Base-by-base conservation (phyloP, 2,329 filamentous ascomycete species). In the Cercospora sesami region DNA sequence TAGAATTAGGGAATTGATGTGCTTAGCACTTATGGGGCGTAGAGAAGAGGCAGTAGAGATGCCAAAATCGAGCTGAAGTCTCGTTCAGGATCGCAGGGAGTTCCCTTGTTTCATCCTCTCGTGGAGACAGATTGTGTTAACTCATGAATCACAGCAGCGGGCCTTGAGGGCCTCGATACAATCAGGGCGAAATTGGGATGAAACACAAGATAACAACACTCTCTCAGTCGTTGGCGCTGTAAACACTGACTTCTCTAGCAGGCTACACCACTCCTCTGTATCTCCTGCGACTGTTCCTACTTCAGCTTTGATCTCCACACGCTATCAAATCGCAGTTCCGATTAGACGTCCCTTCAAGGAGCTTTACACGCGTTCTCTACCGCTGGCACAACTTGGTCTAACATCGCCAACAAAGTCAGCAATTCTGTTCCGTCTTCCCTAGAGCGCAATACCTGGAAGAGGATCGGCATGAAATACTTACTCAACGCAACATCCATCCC, bases 401-500 rank as follows among this genome's bases (percentile, higher is more conserved):
- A 5, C 30, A 53, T 5, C 4, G 21, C 2, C 9, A 2, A 14
- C 10, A 21, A 53, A 23, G 18, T 53, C 48, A 53, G 48, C 26
- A 26, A 21, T 14, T 48, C 42, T 18, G 5, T 21, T 48, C 42
- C 4, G 1, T 16, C 9, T 26, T 23, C 10, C 21, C 48, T 3
- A 14, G 21, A 12, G 14, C 26, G 26, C 16, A n/a, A 16, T n/a
- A 48, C 42, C 2, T 48, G 42, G 4, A 21, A 5, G 9, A 18
- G 26, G 21, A 30, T 21, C 5, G 42, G 16, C 12, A n/a, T 53
- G 4, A n/a, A 16, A 57, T 6, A 57, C 55, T 36, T 23, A 59
- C 55, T 36, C 8, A 59, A 10, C n/a, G 55, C 55, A 18, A 59
- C 55, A 59, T 59, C 55, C 30, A 59, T 59, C 2, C 55, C 55